Conservation (phyloP, 148 eudicot genomes). For the Chenopodium berlandieri region DNA sequence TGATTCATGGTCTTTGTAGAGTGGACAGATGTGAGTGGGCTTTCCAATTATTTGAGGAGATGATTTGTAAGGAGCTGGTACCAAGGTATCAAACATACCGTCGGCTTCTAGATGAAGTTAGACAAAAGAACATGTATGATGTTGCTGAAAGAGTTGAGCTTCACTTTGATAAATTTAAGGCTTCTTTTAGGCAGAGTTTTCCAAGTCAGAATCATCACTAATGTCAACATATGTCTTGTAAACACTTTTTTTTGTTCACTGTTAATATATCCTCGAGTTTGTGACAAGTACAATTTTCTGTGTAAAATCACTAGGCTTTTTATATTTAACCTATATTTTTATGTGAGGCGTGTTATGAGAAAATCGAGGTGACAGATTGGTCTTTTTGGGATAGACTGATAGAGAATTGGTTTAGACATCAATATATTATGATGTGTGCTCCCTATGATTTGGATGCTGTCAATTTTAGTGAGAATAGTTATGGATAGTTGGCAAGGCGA, state of each 20-base stretch:
- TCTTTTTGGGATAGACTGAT: background rate
- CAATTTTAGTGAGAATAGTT: background rate
- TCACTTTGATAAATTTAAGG: conserved; percentile 52
- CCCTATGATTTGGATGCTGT: background rate
- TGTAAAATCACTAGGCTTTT: background rate
- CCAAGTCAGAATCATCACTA: conserved; percentile 14
- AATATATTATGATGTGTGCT: background rate
- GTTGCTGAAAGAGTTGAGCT: conserved; percentile 58
- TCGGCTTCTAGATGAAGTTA: conserved; percentile 56
- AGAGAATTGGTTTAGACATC: background rate
- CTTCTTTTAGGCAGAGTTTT: conserved; percentile 25
- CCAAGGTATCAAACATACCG: conserved; percentile 66
- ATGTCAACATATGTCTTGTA: background rate
- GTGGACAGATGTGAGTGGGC: conserved; percentile 59
- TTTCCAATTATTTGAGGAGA: conserved; percentile 58
- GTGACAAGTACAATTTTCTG: background rate
- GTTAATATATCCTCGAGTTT: background rate
- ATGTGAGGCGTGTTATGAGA: background rate
- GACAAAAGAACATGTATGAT: conserved; percentile 47
- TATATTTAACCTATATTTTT: background rate
- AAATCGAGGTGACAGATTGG: background rate
- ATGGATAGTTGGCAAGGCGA: background rate
- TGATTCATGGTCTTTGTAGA: conserved; percentile 82
- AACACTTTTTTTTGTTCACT: background rate
- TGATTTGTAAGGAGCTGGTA: conserved; percentile 59